Evolutionary conservation across 768 basidiomycete species (phyloP).

Genomic region (Boletus subparvulus): DNA sequence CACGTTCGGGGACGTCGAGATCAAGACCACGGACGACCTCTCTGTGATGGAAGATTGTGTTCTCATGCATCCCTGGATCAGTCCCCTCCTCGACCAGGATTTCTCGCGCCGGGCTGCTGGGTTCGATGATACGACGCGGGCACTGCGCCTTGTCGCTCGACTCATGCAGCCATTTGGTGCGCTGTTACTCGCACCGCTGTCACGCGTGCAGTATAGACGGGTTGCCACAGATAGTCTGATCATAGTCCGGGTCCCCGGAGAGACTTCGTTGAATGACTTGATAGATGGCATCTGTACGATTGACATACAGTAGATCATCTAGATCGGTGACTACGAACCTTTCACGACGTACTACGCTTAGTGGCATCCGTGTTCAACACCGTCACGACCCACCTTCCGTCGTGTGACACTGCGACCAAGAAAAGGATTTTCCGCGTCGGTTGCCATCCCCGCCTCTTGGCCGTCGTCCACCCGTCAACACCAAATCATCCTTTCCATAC

Average conservation of each 20-base stretch:
- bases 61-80: conserved; percentile 16
- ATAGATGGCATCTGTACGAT: background rate
- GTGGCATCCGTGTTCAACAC: too few species aligned
- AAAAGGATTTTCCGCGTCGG: too few species aligned
- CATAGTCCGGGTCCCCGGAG: background rate
- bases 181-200: background rate
- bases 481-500: too few species aligned
- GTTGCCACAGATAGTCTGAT: background rate
- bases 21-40: conserved; percentile 2
- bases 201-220: background rate
- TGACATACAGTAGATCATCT: too few species aligned
- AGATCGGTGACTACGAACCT: too few species aligned
- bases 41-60: background rate
- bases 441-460: too few species aligned
- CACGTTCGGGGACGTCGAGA: background rate
- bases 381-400: too few species aligned
- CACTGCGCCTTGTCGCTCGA: background rate
- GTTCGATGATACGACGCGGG: too few species aligned
- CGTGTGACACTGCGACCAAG: too few species aligned
- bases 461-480: too few species aligned
- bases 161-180: conserved; percentile 3
- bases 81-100: conserved; percentile 3
- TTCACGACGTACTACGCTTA: too few species aligned
- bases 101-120: background rate
- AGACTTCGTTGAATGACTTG: background rate